Evolutionary conservation across 108 stramenopile genomes (phyloP), one percentile per base, ranked within the genome.

Genomic region (Cyclotella atomus): DNA sequence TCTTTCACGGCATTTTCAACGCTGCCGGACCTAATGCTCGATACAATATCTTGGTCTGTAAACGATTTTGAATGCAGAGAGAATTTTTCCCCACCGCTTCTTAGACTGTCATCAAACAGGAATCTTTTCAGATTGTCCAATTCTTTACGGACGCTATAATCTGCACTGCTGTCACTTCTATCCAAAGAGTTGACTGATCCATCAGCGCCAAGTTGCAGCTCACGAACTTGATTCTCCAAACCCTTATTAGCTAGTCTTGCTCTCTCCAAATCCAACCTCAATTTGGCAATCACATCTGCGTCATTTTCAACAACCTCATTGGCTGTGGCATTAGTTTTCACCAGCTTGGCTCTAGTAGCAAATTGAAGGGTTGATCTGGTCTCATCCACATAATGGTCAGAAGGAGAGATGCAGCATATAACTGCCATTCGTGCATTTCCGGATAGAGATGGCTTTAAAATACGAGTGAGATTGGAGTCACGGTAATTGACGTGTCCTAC

Each of bases 321-420:
- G 36, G 97, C 97, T 69, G 94, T 83, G 3, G 99, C 98, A 83
- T 97, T 99, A 44, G 98, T 99, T 86, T 99, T 99, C 70, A 99
- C 98, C 32, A 98, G 92, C 83, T 99, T 99, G 25, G 99, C 99
- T 34, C 99, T 88, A 12, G 97, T 91, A 7, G 99, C 99, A 83
- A 98, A 99, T 69, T 93, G 92, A 27, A 99, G 86, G 3, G 99
- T 99, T 2, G 95, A 96, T 50, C 97, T 79, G 4, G 98, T 99
- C 62, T 99, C 99, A 65, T 99, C 98, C 52, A 97, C 79, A 76
- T 97, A 98, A 62, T 97, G 89, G 59, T 95, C 96, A 1, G 99
- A 98, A 0, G 99, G 98, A 17, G 98, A 97, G 34, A 96, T 95
- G 65, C 93, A 94, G 65, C 90, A 94, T 76, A 91, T 76, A 0